Evolutionary conservation across 2,329 filamentous ascomycete species (phyloP), one percentile per base, ranked within the genome.

Genomic region (Claviceps maximensis): DNA sequence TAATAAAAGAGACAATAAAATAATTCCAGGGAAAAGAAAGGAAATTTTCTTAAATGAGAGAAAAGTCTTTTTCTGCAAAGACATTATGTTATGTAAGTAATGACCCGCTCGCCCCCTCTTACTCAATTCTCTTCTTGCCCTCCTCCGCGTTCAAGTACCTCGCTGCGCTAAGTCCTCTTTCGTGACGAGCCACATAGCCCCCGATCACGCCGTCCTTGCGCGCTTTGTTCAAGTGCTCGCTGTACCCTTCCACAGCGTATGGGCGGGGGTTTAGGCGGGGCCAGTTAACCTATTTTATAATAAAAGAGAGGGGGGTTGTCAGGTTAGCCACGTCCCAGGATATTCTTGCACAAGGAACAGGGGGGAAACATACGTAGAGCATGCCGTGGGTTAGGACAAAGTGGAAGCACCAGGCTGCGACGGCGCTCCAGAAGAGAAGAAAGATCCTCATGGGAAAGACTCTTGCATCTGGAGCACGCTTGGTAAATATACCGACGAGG

Each of bases 81-180:
- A 47, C 8, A 13, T 12, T n/a, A n/a, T n/a, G n/a, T n/a, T n/a
- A n/a, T n/a, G n/a, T n/a, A n/a, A n/a, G n/a, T n/a, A n/a, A n/a
- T n/a, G n/a, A 25, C 23, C 13, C 10, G 23, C 41, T 44, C 29
- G 10, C 5, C 8, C 5, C 8, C n/a, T 25, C 61, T 60, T 79
- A 90, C 67, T 98, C 93, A 64, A 95, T 94, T 67, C 93, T 87
- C 79, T 96, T 98, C 79, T 98, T 98, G 51, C 93, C 93, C 71
- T 98, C 93, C 68, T 98, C 93, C 52, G 94, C 81, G 60, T 86
- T 93, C 33, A 88, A 78, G 60, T 94, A 84, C 56, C 88, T 78
- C 45, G 86, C 84, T 58, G 87, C 87, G 70, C 89, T 95, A 57
- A 88, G 79, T 2, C 89, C 89, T 17, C 90, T 77, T 69, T 95